Base-by-base conservation (phyloP, 2,329 filamentous ascomycete genomes). In the Cladophialophora bantiana region DNA sequence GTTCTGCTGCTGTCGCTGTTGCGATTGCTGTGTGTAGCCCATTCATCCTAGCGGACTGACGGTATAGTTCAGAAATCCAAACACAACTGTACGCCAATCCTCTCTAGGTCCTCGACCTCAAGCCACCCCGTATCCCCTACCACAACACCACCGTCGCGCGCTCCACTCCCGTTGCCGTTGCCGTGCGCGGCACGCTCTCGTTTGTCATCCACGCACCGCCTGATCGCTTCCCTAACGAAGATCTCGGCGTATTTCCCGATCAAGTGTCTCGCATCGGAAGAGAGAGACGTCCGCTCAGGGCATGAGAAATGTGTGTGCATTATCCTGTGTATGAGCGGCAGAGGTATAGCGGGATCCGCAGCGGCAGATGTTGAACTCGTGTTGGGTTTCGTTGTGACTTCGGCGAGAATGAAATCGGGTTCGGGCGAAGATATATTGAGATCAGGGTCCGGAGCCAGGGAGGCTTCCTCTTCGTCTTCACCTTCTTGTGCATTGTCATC, bases 21-120 rank as follows among this genome's bases (percentile, higher is more conserved):
- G 26, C 26, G 26, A 26, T 26, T 26, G 26, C 26, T 38, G 7
- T 38, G 7, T 38, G 35, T 38, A 13, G 36, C 1, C 26, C 10
- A 9, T 1, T 55, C 15, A 40, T 38, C 7, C 32, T 15, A n/a
- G 31, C 61, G 7, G 31, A 4, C 38, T 12, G 18, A 7, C 35
- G 12, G 20, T 26, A 3, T 26, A 26, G 26, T 12, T 72, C 80
- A 97, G 70, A 97, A 91, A 78, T 98, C 94, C 77, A 97, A 83
- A 73, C 96, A 79, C 74, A 97, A 81, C 78, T 96, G 92, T 63
- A 92, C 91, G 13, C 91, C 90, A 73, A 96, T 83, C 79, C 92
- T 95, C 81, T 97, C 94, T 67, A 98, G 76, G 81, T 97, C 94
- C 75, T 96, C 93, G 54, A 96, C 89, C 86, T 94, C 83, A 36